phyloP scores from a whole-genome alignment of 1,284 basidiomycete genomes.

The Amylostereum areolatum region DNA sequence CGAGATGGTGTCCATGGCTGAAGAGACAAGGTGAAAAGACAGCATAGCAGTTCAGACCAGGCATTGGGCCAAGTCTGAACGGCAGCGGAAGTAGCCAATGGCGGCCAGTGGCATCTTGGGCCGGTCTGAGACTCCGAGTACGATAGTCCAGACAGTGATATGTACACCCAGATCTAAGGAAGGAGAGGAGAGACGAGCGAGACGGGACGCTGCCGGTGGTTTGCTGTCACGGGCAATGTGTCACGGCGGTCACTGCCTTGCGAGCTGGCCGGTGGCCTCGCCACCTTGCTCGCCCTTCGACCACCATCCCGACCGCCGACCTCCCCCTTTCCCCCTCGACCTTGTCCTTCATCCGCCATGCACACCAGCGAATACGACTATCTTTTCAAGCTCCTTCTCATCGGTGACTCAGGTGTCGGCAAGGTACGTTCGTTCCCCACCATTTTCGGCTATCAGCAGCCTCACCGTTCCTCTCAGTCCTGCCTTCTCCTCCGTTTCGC shows the following conservation, averaged over 20 bases:
- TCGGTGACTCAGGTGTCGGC: slow-evolving; percentile 94
- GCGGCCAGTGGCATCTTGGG: no score
- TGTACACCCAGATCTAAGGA: no score
- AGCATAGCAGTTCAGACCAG: no score
- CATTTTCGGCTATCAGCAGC: slow-evolving; percentile 1
- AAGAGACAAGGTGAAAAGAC: no score
- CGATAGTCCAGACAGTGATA: no score
- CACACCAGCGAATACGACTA: slow-evolving; percentile 95
- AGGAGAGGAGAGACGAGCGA: no score
- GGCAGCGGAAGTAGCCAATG: no score
- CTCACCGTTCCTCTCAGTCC: slow-evolving; percentile 55
- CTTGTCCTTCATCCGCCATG: slow-evolving; percentile 40
- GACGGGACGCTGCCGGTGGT: no score
- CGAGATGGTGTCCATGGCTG: no score
- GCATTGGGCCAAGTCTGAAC: no score
- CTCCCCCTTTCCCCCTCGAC: slow-evolving; percentile 16
- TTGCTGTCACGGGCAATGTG: no score
- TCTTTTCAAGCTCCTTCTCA: slow-evolving; percentile 94
- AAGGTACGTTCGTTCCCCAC: slow-evolving; percentile 51
- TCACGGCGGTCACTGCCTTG: not conserved
- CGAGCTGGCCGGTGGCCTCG: slow-evolving; percentile 3
- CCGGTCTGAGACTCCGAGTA: no score
- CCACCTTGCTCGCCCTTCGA: not conserved
- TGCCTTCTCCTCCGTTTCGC: slow-evolving; percentile 98
- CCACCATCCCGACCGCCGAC: slow-evolving; percentile 14